These are phyloP conservation scores for Simmondsia chinensis DNA, from an alignment of 148 eudicot species.

Conservation along the genomic window DNA sequence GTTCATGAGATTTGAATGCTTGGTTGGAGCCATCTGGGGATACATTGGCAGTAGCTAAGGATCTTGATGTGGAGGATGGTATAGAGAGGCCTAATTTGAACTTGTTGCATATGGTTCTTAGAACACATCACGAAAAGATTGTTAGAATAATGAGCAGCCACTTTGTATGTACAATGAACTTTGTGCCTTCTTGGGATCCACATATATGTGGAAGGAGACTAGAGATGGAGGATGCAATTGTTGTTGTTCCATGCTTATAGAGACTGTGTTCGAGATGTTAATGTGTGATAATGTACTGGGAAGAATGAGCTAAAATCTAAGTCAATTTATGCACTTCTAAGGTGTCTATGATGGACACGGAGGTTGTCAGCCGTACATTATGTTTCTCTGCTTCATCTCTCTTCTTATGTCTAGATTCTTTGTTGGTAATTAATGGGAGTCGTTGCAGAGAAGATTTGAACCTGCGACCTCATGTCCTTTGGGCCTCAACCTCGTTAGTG, in stretches of 20 bases:
- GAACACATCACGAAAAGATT: constrained; percentile 22
- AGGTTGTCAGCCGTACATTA: constrained; percentile 36
- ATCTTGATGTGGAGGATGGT: constrained; percentile 22
- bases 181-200: constrained; percentile 42
- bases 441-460: too few relatives aligned
- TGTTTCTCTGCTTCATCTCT: background rate
- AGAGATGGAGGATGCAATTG: constrained; percentile 54
- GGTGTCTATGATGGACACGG: constrained; percentile 68
- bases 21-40: constrained; percentile 16
- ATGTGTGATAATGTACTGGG: constrained; percentile 18
- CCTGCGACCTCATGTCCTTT: too few relatives aligned
- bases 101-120: constrained; percentile 14
- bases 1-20: constrained; percentile 14
- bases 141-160: constrained; percentile 24
- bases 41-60: constrained; percentile 23
- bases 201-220: constrained; percentile 35
- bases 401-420: background rate
- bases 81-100: constrained; percentile 18
- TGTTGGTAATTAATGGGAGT: background rate
- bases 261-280: constrained; percentile 33
- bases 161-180: constrained; percentile 14
- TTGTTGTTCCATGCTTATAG: constrained; percentile 28
- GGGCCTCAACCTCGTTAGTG: too few relatives aligned
- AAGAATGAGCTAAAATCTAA: constrained; percentile 19
- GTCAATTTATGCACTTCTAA: constrained; percentile 29